A percentile compares a stretch with the other conserved stretches of the same genome.
These are phyloP conservation scores for Zea luxurians DNA, from an alignment of 176 grass and related monocot species.

Conservation along the genomic window DNA sequence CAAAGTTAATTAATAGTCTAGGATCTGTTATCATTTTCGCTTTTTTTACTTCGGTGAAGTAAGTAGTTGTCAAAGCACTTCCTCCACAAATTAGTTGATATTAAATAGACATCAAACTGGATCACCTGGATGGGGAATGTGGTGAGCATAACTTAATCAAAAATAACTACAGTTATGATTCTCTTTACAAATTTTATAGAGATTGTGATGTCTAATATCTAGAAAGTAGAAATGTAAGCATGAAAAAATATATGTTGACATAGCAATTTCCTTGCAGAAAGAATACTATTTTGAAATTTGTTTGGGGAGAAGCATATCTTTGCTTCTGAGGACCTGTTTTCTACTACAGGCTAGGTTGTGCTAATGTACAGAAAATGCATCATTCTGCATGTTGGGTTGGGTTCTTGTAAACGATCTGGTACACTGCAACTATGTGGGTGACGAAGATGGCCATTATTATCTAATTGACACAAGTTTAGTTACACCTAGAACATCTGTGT, in stretches of 20 bases:
- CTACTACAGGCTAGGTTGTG: not conserved
- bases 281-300: not conserved
- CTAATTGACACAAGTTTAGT: too few relatives aligned
- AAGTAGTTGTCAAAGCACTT: not conserved
- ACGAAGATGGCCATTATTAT: too few relatives aligned
- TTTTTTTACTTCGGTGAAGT: not conserved
- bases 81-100: not conserved
- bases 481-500: too few relatives aligned
- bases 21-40: constrained; percentile 3
- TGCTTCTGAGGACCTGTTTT: not conserved
- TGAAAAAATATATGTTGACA: not conserved
- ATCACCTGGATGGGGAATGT: constrained; percentile 14
- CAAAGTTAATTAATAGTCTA: not conserved
- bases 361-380: not conserved
- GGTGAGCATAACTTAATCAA: constrained; percentile 5
- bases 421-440: too few relatives aligned
- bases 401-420: constrained; percentile 75
- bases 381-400: constrained; percentile 66
- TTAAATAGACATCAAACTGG: not conserved
- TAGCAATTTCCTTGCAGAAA: not conserved
- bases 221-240: not conserved
- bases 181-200: not conserved
- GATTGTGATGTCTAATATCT: too few relatives aligned
- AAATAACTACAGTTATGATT: not conserved
- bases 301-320: too few relatives aligned